Evolutionary conservation across 352 stramenopile genomes (phyloP), one percentile per base, ranked within the genome.

Genomic region (Saprolegnia diclina): DNA sequence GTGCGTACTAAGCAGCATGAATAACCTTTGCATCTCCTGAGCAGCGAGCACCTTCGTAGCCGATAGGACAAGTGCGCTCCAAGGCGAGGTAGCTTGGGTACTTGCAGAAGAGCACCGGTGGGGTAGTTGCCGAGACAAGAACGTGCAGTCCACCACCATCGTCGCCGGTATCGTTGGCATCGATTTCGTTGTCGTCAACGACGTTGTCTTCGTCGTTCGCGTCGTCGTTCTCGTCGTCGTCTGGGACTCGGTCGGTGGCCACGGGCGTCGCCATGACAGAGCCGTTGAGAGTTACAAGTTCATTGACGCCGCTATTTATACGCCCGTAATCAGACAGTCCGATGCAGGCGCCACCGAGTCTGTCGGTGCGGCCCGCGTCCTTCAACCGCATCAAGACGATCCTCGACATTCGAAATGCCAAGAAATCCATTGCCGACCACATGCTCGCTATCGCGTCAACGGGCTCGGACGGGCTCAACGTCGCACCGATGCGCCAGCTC

Each of bases 41-140:
- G 16, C 54, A 56, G 29, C 29, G 29, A 35, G 26, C 37, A 81
- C 83, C 78, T 87, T 88, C 78, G 53, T 88, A 91, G 42, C 83
- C 82, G 54, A 71, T 54, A 22, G 81, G 81, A 42, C 79, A 88
- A 13, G 42, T 37, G 1, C 83, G 77, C 19, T 85, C 50, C 1
- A 85, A 66, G 42, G 80, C 71, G 3, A 87, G 40, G 5, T 65
- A 77, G 0, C 67, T 9, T 7, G 83, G 83, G 21, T 89, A 91
- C 5, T 81, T 80, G 48, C 88, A 91, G 72, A 88, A 89, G 21
- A 91, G 37, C 0, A 89, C 72, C 1, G 80, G 71, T 13, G 72
- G 67, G 0, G 68, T 62, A 0, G 65, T 59, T 1, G 83, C 57
- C 46, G 81, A 89, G 22, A 89, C 80, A 1, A 91, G 72, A 1